A percentile compares a stretch with the other conserved stretches of the same genome.
Evolutionary conservation across 2,329 filamentous ascomycete genomes (phyloP).

Genomic region (Exophiala phaeomuriformis): DNA sequence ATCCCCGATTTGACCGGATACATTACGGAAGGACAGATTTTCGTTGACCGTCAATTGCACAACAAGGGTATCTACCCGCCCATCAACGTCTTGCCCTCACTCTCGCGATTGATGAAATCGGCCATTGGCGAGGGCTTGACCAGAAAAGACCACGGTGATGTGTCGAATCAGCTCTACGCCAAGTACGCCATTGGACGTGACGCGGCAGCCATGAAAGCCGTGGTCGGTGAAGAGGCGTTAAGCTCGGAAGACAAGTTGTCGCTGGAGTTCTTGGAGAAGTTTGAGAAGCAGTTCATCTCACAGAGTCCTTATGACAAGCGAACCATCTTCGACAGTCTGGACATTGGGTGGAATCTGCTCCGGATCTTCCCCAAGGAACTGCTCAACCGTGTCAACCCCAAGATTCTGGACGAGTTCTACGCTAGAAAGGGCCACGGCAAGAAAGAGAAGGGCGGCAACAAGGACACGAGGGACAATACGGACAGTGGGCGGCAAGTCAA

Average conservation of each 20-base stretch:
- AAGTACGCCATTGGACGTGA: slow-evolving; percentile 99
- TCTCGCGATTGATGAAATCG: slow-evolving; percentile 99
- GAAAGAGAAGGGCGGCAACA: slow-evolving; percentile 31
- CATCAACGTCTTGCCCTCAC: slow-evolving; percentile 95
- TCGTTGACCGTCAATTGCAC: slow-evolving; percentile 83
- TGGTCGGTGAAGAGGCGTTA: slow-evolving; percentile 95
- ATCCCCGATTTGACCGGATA: slow-evolving; percentile 98
- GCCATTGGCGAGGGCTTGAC: slow-evolving; percentile 97
- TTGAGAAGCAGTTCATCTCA: slow-evolving; percentile 88
- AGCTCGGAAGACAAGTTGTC: slow-evolving; percentile 96
- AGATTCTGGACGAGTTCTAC: slow-evolving; percentile 77
- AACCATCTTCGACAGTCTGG: slow-evolving; percentile 85
- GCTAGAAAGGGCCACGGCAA: slow-evolving; percentile 36
- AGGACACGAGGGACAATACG: slow-evolving; percentile 43
- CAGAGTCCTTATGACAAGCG: slow-evolving; percentile 91
- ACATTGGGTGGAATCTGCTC: slow-evolving; percentile 91
- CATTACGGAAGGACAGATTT: slow-evolving; percentile 98
- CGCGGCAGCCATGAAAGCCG: slow-evolving; percentile 94
- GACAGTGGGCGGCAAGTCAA: slow-evolving; percentile 27
- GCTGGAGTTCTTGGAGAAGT: slow-evolving; percentile 96
- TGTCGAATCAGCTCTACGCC: slow-evolving; percentile 98
- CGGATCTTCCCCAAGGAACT: slow-evolving; percentile 97
- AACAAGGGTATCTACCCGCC: slow-evolving; percentile 98
- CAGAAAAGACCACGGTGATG: slow-evolving; percentile 92
- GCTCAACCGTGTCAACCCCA: slow-evolving; percentile 86